These are phyloP conservation scores for Pichia cabralensis DNA, from an alignment of 805 yeast species.

Conservation along the genomic window DNA sequence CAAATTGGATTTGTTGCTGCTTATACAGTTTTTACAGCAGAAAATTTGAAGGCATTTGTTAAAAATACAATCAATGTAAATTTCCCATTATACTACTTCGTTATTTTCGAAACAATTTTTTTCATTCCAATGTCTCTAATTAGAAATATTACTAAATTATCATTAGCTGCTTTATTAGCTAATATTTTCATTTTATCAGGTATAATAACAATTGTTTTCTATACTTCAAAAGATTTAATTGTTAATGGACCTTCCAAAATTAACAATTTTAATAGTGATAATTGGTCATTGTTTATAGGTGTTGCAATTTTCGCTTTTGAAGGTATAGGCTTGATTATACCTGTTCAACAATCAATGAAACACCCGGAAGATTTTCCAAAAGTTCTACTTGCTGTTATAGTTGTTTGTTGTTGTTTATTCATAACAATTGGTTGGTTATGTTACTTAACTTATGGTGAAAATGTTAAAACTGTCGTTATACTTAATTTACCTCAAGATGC, in stretches of 20 bases:
- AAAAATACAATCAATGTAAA: constrained; percentile 36
- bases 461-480: constrained; percentile 57
- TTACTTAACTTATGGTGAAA: constrained; percentile 57
- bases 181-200: constrained; percentile 62
- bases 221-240: constrained; percentile 37
- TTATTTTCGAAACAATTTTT: constrained; percentile 44
- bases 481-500: constrained; percentile 63
- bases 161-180: constrained; percentile 63
- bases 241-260: constrained; percentile 38
- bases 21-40: constrained; percentile 69
- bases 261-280: constrained; percentile 40
- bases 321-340: constrained; percentile 75
- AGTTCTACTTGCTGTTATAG: constrained; percentile 51
- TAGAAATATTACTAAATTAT: constrained; percentile 66
- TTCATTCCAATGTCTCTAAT: constrained; percentile 63
- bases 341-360: constrained; percentile 74
- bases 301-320: constrained; percentile 85
- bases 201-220: constrained; percentile 51
- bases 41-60: constrained; percentile 56
- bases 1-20: constrained; percentile 79
- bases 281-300: constrained; percentile 68
- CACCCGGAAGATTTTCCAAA: constrained; percentile 64
- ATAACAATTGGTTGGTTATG: constrained; percentile 59
- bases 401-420: constrained; percentile 53
- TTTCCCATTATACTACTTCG: constrained; percentile 34